Base-by-base conservation (phyloP, 176 grass and related monocot genomes). In the Oryza meridionalis region DNA sequence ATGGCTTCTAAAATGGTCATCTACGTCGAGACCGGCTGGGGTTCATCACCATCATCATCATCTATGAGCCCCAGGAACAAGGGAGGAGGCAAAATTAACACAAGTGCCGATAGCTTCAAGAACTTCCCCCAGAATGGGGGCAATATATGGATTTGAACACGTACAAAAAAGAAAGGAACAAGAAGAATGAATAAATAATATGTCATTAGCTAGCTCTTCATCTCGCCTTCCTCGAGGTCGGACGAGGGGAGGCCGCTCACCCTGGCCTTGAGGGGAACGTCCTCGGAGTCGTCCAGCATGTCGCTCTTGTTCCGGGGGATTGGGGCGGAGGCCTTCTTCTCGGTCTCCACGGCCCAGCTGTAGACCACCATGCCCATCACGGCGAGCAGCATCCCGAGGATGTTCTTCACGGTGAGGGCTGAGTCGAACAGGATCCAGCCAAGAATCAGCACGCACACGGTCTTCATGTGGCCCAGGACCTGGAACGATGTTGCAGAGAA, bases 381-480 rank as follows among this genome's bases (percentile, higher is more conserved):
- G n/a, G 95, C 92, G 0, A 97, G 90, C 70, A 97, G 53, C 95
- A 94, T 97, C 2, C 92, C 92, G 0, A 97, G 82, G 59, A 97
- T 92, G 75, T 94, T 97, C 85, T 97, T 94, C 21, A 93, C 21
- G 24, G 92, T 92, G 62, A 97, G 90, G 22, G 90, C 92, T 11
- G 95, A 94, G 88, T 95, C 95, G 2, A 97, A 97, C 46, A 97
- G 77, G 67, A 97, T 46, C 92, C 95, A 97, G 72, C 95, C 92
- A 1, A 97, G 92, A 67, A 88, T 91, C 45, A 97, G 65, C 32
- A 94, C 95, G 6, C 86, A 91, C 35, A 97, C 95, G n/a, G 92
- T 95, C 83, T 93, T 97, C 90, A 91, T 97, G 87, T 97, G 95
- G 31, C 95, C 95, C 71, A 97, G 81, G 32, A 94, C 95, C 88